A percentile compares a stretch with the other conserved stretches of the same genome.
phyloP scores from a whole-genome alignment of 768 basidiomycete species.

The Pisolithus albus region DNA sequence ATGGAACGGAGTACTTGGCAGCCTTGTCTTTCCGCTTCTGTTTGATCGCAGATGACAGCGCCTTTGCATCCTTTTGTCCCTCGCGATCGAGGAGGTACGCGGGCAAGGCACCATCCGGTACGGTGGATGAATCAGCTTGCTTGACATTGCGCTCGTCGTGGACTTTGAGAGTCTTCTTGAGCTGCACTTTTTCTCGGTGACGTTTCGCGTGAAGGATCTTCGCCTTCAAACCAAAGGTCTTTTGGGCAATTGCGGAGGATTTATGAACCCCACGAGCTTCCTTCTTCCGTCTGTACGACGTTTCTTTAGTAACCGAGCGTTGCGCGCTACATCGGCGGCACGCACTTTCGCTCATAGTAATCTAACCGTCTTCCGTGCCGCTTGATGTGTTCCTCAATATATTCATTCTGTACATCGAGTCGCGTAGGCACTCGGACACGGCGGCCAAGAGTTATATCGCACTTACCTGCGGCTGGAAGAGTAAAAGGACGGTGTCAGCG shows the following conservation, averaged over 20 bases:
- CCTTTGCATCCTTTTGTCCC: constrained; percentile 97
- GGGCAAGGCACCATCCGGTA: constrained; percentile 87
- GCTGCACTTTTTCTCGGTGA: constrained; percentile 95
- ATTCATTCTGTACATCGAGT: constrained; percentile 70
- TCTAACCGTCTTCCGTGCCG: constrained; percentile 94
- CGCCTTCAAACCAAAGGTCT: constrained; percentile 93
- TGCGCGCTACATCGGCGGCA: constrained; percentile 6
- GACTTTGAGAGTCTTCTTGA: constrained; percentile 99
- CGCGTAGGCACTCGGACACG: constrained; percentile 6
- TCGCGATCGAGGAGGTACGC: constrained; percentile 96
- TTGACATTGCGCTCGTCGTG: constrained; percentile 99
- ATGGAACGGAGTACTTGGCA: constrained; percentile 92
- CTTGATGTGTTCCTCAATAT: constrained; percentile 98
- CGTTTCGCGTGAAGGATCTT: constrained; percentile 97
- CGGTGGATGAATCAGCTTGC: constrained; percentile 75
- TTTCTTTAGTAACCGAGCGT: background rate
- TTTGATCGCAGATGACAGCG: constrained; percentile 92
- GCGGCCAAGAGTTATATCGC: background rate
- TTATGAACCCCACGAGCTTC: constrained; percentile 74
- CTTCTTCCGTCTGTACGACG: constrained; percentile 59
- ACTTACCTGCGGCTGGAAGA: constrained; percentile 58
- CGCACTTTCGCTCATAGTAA: constrained; percentile 91
- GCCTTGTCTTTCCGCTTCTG: constrained; percentile 99
- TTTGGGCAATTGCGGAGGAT: constrained; percentile 81
- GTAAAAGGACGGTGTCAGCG: constrained; percentile 10